Conservation (phyloP, 805 yeast genomes). For the Candida jianshihensis region DNA sequence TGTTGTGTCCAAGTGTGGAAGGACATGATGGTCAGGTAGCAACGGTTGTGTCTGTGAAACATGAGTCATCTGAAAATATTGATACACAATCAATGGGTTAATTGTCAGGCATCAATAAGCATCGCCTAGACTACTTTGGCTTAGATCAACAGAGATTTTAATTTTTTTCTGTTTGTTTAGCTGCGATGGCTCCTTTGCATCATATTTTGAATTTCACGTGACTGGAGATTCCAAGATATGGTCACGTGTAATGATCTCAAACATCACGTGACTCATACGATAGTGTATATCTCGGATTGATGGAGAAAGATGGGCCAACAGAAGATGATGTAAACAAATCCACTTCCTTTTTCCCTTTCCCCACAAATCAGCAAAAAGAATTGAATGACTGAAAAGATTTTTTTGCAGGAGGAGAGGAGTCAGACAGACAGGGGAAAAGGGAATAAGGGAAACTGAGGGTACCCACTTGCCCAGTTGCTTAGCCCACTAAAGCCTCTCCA, state of each 20-base stretch:
- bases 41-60: slow-evolving; percentile 6
- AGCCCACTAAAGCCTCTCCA: too few relatives aligned
- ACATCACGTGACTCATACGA: too few relatives aligned
- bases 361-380: too few relatives aligned
- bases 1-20: slow-evolving; percentile 14
- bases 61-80: neutral
- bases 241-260: too few relatives aligned
- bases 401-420: neutral
- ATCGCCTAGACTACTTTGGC: too few relatives aligned
- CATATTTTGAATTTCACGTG: neutral
- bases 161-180: neutral
- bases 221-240: too few relatives aligned
- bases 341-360: too few relatives aligned
- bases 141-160: neutral
- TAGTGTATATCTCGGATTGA: too few relatives aligned
- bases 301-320: neutral
- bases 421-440: neutral
- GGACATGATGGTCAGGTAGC: slow-evolving; percentile 5
- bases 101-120: too few relatives aligned
- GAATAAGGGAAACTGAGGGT: neutral
- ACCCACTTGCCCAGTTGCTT: too few relatives aligned
- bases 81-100: neutral
- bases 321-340: too few relatives aligned
- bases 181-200: neutral
- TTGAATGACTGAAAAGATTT: too few relatives aligned